phyloP scores from a whole-genome alignment of 306 rosid species.

The Vigna hirtella region DNA sequence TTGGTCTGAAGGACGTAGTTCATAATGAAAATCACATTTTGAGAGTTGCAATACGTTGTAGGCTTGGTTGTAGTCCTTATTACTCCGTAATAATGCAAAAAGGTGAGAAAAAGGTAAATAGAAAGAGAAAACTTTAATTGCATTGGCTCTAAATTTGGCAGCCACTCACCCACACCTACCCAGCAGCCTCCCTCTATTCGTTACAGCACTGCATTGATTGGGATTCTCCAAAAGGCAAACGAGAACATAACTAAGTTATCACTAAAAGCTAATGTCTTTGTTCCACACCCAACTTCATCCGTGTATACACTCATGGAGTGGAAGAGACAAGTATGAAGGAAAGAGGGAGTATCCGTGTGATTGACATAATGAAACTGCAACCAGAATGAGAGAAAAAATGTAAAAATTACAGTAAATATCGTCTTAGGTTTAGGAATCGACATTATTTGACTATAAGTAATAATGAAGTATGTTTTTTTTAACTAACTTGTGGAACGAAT shows the following conservation, averaged over 20 bases:
- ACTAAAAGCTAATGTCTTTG: not conserved
- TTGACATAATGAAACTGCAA: not conserved
- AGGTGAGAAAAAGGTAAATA: not conserved
- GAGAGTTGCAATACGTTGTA: not conserved
- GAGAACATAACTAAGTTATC: not conserved
- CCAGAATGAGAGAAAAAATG: not conserved
- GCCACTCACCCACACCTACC: slow-evolving; percentile 2
- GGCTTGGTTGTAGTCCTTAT: slow-evolving; percentile 16
- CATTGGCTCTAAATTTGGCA: slow-evolving; percentile 21
- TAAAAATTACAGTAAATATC: not conserved
- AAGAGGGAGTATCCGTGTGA: not conserved
- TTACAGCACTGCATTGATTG: slow-evolving; percentile 6
- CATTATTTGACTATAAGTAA: no score
- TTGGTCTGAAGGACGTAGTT: not conserved
- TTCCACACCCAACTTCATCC: not conserved
- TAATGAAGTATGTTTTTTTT: no score
- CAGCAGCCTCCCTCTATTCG: not conserved
- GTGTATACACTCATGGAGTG: not conserved
- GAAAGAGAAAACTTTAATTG: slow-evolving; percentile 11
- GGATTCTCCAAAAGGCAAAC: slow-evolving; percentile 5
- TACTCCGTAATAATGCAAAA: not conserved
- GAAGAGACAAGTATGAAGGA: not conserved
- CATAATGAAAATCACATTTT: slow-evolving; percentile 38
- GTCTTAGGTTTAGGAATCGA: no score
- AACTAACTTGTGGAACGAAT: no score